phyloP scores from a whole-genome alignment of 768 basidiomycete genomes.

The Phanerodontia chrysosporium region DNA sequence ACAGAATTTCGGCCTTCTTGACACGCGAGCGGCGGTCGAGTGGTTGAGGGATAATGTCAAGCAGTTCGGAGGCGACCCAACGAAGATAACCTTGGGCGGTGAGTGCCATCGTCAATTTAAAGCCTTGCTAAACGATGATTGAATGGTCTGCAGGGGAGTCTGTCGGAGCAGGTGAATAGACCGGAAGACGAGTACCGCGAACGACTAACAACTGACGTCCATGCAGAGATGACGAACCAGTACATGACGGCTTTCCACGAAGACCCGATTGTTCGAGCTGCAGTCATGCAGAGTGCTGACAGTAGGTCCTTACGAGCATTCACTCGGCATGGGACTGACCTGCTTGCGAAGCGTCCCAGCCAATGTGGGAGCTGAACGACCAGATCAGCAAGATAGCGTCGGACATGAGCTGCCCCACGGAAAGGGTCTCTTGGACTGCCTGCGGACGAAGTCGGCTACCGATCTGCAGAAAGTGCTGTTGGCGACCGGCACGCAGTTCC shows the following conservation, averaged over 20 bases:
- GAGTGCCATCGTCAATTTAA: background rate
- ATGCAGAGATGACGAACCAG: slow-evolving; percentile 18
- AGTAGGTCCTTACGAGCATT: slow-evolving; percentile 13
- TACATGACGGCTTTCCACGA: slow-evolving; percentile 20
- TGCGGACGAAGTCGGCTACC: slow-evolving; percentile 18
- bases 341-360: slow-evolving; percentile 18
- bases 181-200: background rate
- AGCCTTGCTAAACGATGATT: background rate
- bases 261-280: slow-evolving; percentile 20
- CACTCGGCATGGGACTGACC: background rate
- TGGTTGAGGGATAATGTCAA: slow-evolving; percentile 31
- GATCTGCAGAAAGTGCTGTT: slow-evolving; percentile 18
- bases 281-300: slow-evolving; percentile 24
- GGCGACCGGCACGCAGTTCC: slow-evolving; percentile 23
- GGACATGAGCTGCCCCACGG: slow-evolving; percentile 21
- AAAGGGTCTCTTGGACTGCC: slow-evolving; percentile 18
- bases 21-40: slow-evolving; percentile 25
- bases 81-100: slow-evolving; percentile 22
- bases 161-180: slow-evolving; percentile 17
- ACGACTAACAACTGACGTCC: background rate
- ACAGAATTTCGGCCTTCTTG: slow-evolving; percentile 24
- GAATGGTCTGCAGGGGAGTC: slow-evolving; percentile 14
- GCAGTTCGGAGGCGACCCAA: slow-evolving; percentile 29
- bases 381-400: slow-evolving; percentile 18
- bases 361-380: slow-evolving; percentile 19